Evolutionary conservation across 768 basidiomycete species (phyloP).

Genomic region (Tremella yokohamensis): DNA sequence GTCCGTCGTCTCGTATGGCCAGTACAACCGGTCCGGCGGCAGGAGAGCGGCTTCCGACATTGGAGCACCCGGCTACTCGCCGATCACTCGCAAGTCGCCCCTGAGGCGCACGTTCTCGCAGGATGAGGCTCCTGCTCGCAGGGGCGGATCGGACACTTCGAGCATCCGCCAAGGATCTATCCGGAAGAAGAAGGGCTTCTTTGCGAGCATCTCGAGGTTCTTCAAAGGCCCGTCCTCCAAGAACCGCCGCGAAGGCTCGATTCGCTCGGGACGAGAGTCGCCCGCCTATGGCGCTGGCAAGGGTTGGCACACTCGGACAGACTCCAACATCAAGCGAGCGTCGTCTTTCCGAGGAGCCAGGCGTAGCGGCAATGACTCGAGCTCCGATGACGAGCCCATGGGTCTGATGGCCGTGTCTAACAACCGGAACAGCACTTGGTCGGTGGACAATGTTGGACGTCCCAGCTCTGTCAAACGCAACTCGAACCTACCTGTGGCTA

Average conservation of each 20-base stretch:
- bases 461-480: constrained; percentile 23
- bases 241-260: constrained; percentile 17
- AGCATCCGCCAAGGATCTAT: constrained; percentile 22
- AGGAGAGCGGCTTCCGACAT: constrained; percentile 47
- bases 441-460: constrained; percentile 39
- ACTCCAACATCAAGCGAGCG: constrained; percentile 42
- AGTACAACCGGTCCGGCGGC: constrained; percentile 31
- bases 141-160: constrained; percentile 37
- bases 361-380: constrained; percentile 31
- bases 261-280: constrained; percentile 39
- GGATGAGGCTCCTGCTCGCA: constrained; percentile 13
- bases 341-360: constrained; percentile 23
- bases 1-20: constrained; percentile 25
- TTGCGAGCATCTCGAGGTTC: constrained; percentile 38
- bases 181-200: constrained; percentile 41
- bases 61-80: constrained; percentile 39
- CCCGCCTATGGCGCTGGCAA: constrained; percentile 38
- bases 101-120: constrained; percentile 41
- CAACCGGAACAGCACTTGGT: constrained; percentile 42
- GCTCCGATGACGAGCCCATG: constrained; percentile 38
- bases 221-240: constrained; percentile 39
- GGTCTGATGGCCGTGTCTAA: constrained; percentile 44
- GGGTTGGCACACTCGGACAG: constrained; percentile 47
- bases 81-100: constrained; percentile 32
- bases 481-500: constrained; percentile 38